Evolutionary conservation across 148 eudicot species (phyloP).

Genomic region (Rhododendron vialii): DNA sequence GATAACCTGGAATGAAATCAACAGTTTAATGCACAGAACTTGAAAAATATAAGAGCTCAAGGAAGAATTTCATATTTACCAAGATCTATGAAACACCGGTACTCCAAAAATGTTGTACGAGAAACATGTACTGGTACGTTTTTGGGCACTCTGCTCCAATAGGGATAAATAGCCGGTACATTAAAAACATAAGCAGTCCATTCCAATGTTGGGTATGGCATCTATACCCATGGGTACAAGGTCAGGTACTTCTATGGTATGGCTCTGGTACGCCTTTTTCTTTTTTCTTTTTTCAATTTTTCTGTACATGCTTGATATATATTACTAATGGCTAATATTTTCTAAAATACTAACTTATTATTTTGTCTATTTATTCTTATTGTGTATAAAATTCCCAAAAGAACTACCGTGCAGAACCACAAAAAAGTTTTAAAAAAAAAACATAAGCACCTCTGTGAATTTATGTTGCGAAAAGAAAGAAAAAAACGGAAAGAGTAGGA

Average conservation of each 20-base stretch:
- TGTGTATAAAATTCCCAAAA: neutral
- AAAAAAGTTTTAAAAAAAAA: too few relatives aligned
- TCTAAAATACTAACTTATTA: neutral
- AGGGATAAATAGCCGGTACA: neutral
- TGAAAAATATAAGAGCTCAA: neutral
- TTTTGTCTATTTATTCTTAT: neutral
- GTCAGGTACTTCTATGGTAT: neutral
- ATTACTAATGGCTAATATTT: neutral
- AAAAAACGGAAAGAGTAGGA: neutral
- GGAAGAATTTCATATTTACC: neutral
- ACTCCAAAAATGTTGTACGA: neutral
- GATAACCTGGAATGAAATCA: conserved; percentile 42
- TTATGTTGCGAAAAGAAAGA: neutral
- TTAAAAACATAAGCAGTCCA: neutral
- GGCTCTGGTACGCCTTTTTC: neutral
- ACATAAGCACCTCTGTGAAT: neutral
- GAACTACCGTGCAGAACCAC: neutral
- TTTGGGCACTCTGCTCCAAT: neutral
- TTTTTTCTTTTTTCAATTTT: neutral
- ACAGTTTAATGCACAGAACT: neutral
- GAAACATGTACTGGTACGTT: neutral
- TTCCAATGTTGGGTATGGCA: neutral
- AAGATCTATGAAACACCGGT: neutral
- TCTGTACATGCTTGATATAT: neutral
- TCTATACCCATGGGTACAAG: neutral